Conservation (phyloP, 208 protist species). For the Crithidia fasciculata region DNA sequence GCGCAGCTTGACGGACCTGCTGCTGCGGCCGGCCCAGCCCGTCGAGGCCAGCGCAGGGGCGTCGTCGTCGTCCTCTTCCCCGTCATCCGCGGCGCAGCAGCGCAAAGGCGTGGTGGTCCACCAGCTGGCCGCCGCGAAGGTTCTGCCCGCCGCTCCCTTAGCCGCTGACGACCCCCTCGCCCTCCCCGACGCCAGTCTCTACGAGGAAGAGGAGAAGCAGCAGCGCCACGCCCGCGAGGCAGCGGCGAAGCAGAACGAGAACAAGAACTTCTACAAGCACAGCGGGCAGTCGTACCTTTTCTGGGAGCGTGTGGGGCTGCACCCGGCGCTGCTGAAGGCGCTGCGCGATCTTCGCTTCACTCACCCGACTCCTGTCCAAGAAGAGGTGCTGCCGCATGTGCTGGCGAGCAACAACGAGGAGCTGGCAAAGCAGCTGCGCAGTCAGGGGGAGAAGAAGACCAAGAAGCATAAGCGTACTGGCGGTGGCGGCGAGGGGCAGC, state of each 20-base stretch:
- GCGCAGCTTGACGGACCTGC: constrained; percentile 75
- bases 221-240: constrained; percentile 29
- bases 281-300: constrained; percentile 79
- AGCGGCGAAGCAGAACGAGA: constrained; percentile 23
- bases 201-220: constrained; percentile 43
- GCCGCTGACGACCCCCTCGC: constrained; percentile 51
- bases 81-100: not conserved
- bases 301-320: constrained; percentile 82
- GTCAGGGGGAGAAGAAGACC: constrained; percentile 12
- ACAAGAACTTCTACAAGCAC: constrained; percentile 83
- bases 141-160: constrained; percentile 46
- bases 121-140: constrained; percentile 21
- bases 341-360: constrained; percentile 77
- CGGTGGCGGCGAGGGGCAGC: not conserved
- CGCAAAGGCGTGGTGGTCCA: not conserved
- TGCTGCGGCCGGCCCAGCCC: constrained; percentile 35
- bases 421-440: constrained; percentile 14
- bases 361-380: constrained; percentile 87
- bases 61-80: not conserved
- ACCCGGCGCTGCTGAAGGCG: constrained; percentile 68
- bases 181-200: constrained; percentile 37
- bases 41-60: not conserved
- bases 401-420: constrained; percentile 31
- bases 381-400: constrained; percentile 77
- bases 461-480: constrained; percentile 23